Evolutionary conservation across 192 early-diverging fungal species (phyloP).

Genomic region (Backusella macrospora): DNA sequence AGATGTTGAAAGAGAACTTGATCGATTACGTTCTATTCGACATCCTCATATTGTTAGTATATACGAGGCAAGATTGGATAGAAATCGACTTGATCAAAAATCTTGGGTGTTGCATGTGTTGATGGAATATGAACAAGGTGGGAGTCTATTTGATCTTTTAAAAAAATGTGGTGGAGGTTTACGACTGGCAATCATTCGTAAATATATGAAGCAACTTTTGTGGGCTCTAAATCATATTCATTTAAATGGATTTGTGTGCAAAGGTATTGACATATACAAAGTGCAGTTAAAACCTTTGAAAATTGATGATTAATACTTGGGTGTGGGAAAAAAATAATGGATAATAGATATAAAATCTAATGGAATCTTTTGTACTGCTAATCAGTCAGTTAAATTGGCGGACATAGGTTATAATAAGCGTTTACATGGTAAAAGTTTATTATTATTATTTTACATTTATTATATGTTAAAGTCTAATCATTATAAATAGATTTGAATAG

Average conservation of each 20-base stretch:
- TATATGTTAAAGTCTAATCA: background rate
- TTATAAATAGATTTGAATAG: slow-evolving; percentile 31
- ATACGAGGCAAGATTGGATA: slow-evolving; percentile 59
- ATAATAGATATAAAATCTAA: slow-evolving; percentile 47
- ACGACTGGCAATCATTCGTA: slow-evolving; percentile 47
- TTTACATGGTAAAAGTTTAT: slow-evolving; percentile 55
- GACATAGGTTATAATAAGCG: slow-evolving; percentile 68
- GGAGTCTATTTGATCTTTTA: slow-evolving; percentile 65
- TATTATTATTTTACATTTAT: background rate
- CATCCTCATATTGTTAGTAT: slow-evolving; percentile 63
- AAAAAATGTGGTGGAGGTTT: slow-evolving; percentile 64
- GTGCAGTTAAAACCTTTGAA: background rate
- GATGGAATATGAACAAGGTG: slow-evolving; percentile 52
- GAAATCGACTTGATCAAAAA: slow-evolving; percentile 21
- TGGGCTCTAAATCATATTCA: slow-evolving; percentile 66
- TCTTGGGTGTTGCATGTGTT: slow-evolving; percentile 53
- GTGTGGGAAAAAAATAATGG: slow-evolving; percentile 24
- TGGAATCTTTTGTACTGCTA: slow-evolving; percentile 47
- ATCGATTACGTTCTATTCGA: slow-evolving; percentile 56
- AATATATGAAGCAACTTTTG: slow-evolving; percentile 70
- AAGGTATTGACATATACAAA: slow-evolving; percentile 33
- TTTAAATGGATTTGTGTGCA: slow-evolving; percentile 66
- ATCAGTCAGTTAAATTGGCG: slow-evolving; percentile 62
- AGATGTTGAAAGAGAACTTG: slow-evolving; percentile 61
- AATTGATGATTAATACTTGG: slow-evolving; percentile 1